Conservation (phyloP, 108 stramenopile species). For the Chaetoceros tenuissimus region DNA sequence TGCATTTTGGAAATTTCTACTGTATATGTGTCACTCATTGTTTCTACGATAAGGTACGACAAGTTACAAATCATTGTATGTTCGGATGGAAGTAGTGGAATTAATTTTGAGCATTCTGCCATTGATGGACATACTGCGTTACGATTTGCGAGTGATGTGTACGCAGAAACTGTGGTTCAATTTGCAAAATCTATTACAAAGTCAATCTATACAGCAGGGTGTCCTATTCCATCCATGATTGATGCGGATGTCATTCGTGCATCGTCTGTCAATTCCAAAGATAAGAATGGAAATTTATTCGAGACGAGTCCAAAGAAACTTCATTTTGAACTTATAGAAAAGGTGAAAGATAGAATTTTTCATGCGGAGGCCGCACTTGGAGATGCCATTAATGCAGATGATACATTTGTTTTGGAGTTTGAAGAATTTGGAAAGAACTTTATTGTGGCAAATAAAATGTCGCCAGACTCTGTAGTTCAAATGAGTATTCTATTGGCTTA, state of each 20-base stretch:
- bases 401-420: constrained; percentile 71
- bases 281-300: constrained; percentile 19
- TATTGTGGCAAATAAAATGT: constrained; percentile 63
- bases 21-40: too few relatives aligned
- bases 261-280: constrained; percentile 6
- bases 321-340: constrained; percentile 51
- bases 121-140: constrained; percentile 86
- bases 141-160: constrained; percentile 77
- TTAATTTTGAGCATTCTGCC: constrained; percentile 85
- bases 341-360: constrained; percentile 49
- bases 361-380: constrained; percentile 72
- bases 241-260: constrained; percentile 56
- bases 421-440: constrained; percentile 61
- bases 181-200: constrained; percentile 84
- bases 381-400: constrained; percentile 67
- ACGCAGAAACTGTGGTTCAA: constrained; percentile 71
- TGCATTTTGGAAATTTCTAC: too few relatives aligned
- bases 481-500: constrained; percentile 77
- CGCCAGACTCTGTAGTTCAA: constrained; percentile 81
- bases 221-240: constrained; percentile 44
- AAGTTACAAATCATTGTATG: constrained; percentile 71
- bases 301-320: constrained; percentile 70
- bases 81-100: constrained; percentile 35
- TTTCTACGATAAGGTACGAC: too few relatives aligned
- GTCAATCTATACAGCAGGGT: constrained; percentile 44